Evolutionary conservation across 2,329 filamentous ascomycete genomes (phyloP), one percentile per base, ranked within the genome.

Genomic region (Pleoardoris graminearum): DNA sequence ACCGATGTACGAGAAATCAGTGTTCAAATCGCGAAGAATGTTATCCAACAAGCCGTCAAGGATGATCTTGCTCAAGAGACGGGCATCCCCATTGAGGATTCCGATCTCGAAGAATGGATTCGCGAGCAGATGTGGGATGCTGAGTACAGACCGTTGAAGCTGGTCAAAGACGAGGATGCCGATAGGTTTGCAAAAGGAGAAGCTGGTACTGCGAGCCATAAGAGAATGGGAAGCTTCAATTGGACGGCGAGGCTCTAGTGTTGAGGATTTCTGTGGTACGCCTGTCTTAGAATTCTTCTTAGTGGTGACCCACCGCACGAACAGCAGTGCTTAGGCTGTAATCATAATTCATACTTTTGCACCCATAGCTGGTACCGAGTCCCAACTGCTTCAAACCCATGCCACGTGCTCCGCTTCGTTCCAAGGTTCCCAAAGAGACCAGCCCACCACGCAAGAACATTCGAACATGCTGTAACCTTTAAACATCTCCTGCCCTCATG

Each of bases 111-210:
- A 50, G 81, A 82, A 51, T 93, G 89, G 89, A 85, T 92, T 53
- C 71, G 80, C 22, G 86, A 86, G 74, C 89, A 91, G 77, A 92
- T 92, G 89, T 92, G 89, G 89, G 77, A 87, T 56, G 80, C 89
- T 0, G 79, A 79, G 43, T 93, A 92, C 68, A 73, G 88, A 22
- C 82, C 83, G 1, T 68, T 91, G 60, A 81, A 79, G 67, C 76
- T 79, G 30, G 84, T 90, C 4, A 74, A 59, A 17, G 73, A 77
- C 23, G 72, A 76, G 4, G 70, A 68, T 0, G 85, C 85, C 1
- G 81, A 78, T 42, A 76, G 83, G n/a, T 73, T 78, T 58, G 86
- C 86, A 0, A 85, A 73, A 70, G 85, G 83, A 0, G 80, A 86
- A 71, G 68, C 83, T 57, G 81, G 82, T 1, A 68, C 61, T 10